These are phyloP conservation scores for Leccinellum rugosiceps DNA, from an alignment of 768 basidiomycete species.

Conservation along the genomic window DNA sequence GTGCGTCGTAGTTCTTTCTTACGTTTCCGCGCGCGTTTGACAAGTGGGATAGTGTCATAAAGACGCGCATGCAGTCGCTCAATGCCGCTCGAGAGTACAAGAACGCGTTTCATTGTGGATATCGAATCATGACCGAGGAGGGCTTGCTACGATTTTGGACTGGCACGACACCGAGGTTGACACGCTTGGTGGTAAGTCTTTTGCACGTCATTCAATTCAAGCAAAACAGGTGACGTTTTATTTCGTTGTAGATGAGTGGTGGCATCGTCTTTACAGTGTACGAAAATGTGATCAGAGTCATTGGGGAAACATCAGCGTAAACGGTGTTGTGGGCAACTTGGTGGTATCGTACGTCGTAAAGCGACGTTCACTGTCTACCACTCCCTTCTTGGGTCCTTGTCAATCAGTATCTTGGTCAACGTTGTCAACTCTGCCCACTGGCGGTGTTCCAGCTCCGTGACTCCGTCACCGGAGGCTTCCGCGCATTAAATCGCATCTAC, in stretches of 20 bases:
- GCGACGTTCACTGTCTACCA: neutral
- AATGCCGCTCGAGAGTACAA: conserved; percentile 79
- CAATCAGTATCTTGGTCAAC: conserved; percentile 17
- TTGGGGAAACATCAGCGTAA: conserved; percentile 29
- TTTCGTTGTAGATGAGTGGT: conserved; percentile 67
- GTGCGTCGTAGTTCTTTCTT: conserved; percentile 36
- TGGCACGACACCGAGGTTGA: conserved; percentile 88
- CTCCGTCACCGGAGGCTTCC: conserved; percentile 6
- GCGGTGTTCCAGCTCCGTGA: conserved; percentile 14
- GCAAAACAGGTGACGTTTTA: neutral
- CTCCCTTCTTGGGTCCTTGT: neutral
- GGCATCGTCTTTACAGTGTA: conserved; percentile 93
- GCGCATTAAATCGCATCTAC: conserved; percentile 13
- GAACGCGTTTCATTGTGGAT: conserved; percentile 94
- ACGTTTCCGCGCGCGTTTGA: neutral
- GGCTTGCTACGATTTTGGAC: conserved; percentile 94
- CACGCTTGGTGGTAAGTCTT: conserved; percentile 71
- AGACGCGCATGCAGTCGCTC: conserved; percentile 97
- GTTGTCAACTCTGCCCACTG: conserved; percentile 21
- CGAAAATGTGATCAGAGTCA: conserved; percentile 69
- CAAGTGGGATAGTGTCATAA: conserved; percentile 68
- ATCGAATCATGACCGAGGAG: conserved; percentile 92
- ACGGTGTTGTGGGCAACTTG: neutral
- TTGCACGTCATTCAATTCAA: neutral
- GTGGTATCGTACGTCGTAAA: neutral